Evolutionary conservation across 805 yeast genomes (phyloP).

Genomic region (Kurtzmaniella fragi): DNA sequence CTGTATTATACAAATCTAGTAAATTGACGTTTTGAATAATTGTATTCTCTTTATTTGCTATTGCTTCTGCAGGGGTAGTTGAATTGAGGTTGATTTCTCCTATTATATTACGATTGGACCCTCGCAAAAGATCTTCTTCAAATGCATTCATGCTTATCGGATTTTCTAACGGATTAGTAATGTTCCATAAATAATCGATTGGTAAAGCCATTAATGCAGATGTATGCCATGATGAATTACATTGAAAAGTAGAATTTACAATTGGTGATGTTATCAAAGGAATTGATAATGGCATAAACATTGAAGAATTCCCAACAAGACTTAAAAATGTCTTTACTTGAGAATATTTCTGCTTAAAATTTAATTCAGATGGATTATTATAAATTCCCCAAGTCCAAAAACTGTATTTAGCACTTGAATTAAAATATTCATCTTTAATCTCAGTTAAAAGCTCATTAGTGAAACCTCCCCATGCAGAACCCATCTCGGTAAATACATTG

Average conservation of each 20-base stretch:
- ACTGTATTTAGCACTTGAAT: conserved; percentile 30
- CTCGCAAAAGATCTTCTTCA: conserved; percentile 36
- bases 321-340: conserved; percentile 44
- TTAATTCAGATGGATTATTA: conserved; percentile 1
- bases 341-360: conserved; percentile 18
- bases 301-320: conserved; percentile 43
- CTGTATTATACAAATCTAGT: neutral
- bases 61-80: neutral
- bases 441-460: conserved; percentile 45
- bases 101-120: conserved; percentile 46
- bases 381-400: conserved; percentile 30
- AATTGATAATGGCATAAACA: conserved; percentile 51
- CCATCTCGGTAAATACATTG: conserved; percentile 64
- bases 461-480: conserved; percentile 84
- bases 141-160: conserved; percentile 40
- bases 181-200: conserved; percentile 33
- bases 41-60: conserved; percentile 1
- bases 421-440: conserved; percentile 64
- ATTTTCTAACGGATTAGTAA: conserved; percentile 27
- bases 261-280: conserved; percentile 6
- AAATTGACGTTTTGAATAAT: neutral
- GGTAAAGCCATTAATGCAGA: conserved; percentile 12
- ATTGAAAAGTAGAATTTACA: conserved; percentile 6
- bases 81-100: conserved; percentile 21
- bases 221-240: conserved; percentile 15